Conservation (phyloP, 192 early-diverging fungal species). For the Phlyctochytrium arcticum region DNA sequence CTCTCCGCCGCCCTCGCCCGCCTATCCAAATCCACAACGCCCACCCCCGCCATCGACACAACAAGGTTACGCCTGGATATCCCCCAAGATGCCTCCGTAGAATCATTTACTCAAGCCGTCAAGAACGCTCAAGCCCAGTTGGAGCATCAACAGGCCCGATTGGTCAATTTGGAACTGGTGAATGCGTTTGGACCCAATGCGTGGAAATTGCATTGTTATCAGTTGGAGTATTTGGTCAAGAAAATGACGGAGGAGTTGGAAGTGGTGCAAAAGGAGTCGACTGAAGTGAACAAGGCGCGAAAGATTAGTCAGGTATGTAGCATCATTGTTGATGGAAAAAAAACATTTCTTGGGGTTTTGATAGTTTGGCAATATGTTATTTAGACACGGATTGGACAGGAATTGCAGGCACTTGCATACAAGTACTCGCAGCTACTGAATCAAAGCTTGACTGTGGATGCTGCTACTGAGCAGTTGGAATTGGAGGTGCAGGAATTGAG, state of each 20-base stretch:
- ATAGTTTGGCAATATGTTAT: not conserved
- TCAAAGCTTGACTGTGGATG: conserved; percentile 23
- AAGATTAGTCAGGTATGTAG: conserved; percentile 42
- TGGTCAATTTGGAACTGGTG: conserved; percentile 48
- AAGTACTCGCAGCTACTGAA: conserved; percentile 29
- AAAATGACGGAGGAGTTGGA: conserved; percentile 25
- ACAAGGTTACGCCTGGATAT: conserved; percentile 29
- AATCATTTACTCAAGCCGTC: conserved; percentile 27
- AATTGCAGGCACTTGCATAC: conserved; percentile 20
- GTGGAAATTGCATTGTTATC: conserved; percentile 42
- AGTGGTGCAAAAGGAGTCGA: conserved; percentile 7
- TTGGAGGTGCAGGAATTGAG: conserved; percentile 25
- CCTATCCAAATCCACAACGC: not conserved
- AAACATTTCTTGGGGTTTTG: conserved; percentile 1
- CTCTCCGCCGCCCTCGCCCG: not conserved
- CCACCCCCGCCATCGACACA: conserved; percentile 28
- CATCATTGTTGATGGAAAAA: not conserved
- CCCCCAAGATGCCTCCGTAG: conserved; percentile 15
- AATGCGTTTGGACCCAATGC: conserved; percentile 40
- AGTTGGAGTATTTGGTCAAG: conserved; percentile 30
- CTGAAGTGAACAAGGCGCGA: conserved; percentile 42
- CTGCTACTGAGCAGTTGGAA: conserved; percentile 30
- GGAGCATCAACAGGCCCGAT: conserved; percentile 39
- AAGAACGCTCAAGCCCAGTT: conserved; percentile 48
- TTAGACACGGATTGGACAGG: conserved; percentile 20